These are phyloP conservation scores for Globisporangium apiculatum DNA, from an alignment of 352 stramenopile genomes.

Conservation along the genomic window DNA sequence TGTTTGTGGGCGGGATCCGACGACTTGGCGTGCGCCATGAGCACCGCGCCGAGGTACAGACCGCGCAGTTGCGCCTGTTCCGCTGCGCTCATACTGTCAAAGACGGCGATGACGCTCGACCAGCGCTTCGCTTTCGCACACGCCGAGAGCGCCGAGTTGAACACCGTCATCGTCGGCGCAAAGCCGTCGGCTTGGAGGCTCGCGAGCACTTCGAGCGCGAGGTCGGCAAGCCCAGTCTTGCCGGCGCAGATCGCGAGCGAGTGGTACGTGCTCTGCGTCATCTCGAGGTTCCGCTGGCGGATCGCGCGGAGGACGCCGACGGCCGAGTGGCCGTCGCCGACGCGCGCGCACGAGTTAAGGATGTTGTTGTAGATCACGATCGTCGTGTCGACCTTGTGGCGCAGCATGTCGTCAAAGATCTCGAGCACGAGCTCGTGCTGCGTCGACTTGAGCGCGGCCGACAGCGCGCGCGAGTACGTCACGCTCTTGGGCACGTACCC, in stretches of 20 bases:
- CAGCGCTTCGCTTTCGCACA: slow-evolving; percentile 74
- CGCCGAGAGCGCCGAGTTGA: slow-evolving; percentile 73
- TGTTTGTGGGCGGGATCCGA: slow-evolving; percentile 22
- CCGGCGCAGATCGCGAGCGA: slow-evolving; percentile 71
- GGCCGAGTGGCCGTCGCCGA: slow-evolving; percentile 62
- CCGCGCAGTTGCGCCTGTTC: slow-evolving; percentile 30
- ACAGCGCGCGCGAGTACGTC: slow-evolving; percentile 81
- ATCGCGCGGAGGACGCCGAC: slow-evolving; percentile 62
- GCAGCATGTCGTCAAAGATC: slow-evolving; percentile 85
- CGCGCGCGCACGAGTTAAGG: slow-evolving; percentile 74
- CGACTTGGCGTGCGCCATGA: slow-evolving; percentile 74
- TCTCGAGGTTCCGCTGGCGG: slow-evolving; percentile 41
- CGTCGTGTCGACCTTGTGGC: slow-evolving; percentile 54
- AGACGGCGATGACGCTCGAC: slow-evolving; percentile 55
- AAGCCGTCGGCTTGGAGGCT: slow-evolving; percentile 46
- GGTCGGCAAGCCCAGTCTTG: slow-evolving; percentile 67
- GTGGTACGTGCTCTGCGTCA: slow-evolving; percentile 77
- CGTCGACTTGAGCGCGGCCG: slow-evolving; percentile 63
- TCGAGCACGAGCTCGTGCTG: slow-evolving; percentile 83
- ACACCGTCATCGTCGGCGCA: slow-evolving; percentile 57
- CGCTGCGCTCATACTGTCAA: slow-evolving; percentile 43
- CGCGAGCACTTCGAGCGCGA: slow-evolving; percentile 55
- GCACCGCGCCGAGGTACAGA: slow-evolving; percentile 53
- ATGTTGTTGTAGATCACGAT: slow-evolving; percentile 86
- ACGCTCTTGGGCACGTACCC: slow-evolving; percentile 72